Evolutionary conservation across 768 basidiomycete genomes (phyloP), one percentile per base, ranked within the genome.

Genomic region (Cystobasidiopsis lactophilus): DNA sequence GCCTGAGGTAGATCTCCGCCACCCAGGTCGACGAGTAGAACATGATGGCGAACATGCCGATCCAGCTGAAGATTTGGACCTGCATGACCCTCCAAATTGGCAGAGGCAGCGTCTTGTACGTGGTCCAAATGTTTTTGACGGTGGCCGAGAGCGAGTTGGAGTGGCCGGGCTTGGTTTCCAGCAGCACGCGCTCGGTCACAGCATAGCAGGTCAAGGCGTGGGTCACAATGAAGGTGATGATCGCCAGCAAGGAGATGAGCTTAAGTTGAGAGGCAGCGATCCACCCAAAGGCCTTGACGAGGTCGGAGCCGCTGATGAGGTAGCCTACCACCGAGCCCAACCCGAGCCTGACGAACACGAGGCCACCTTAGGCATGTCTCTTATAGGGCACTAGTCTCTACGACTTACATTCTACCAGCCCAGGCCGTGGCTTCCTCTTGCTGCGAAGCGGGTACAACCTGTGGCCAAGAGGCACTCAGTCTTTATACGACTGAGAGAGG

Each of bases 331-430:
- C 29, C 27, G 51, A 54, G 21, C 53, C 43, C 16, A 56, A 38
- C 63, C 96, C 86, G 41, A 78, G 80, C 83, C 95, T 95, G 57
- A 85, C 73, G 44, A n/a, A n/a, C n/a, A n/a, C n/a, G n/a, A n/a
- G n/a, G n/a, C n/a, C n/a, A n/a, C n/a, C n/a, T n/a, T n/a, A n/a
- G n/a, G n/a, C n/a, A n/a, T n/a, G n/a, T n/a, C n/a, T n/a, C n/a
- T n/a, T n/a, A n/a, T n/a, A n/a, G n/a, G n/a, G n/a, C n/a, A n/a
- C n/a, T n/a, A n/a, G n/a, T n/a, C n/a, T 11, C 13, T 7, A 43
- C 19, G 27, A 43, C 41, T 24, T 19, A 19, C 45, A 47, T 47
- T 47, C 45, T 23, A 14, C 24, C 23, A 27, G 45, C 45, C 45
- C 45, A 98, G 35, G 93, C 93, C 68, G 95, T 98, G 3, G 80